Evolutionary conservation across 306 rosid species (phyloP).

Genomic region (cucumber (Cucumis sativus)): Cucumber_9930_V3 NC_026657.2:3756501-3757000

Average conservation of each 20-base stretch:
- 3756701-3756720: conserved; percentile 33
- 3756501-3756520: conserved; percentile 68
- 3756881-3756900: neutral
- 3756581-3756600: conserved; percentile 65
- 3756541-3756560: conserved; percentile 47
- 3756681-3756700: conserved; percentile 77
- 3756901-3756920: neutral
- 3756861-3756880: neutral
- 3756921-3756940: neutral
- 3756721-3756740: neutral
- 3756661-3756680: conserved; percentile 59
- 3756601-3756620: conserved; percentile 55
- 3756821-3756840: neutral
- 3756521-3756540: conserved; percentile 54
- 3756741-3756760: neutral
- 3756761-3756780: neutral
- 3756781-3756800: neutral
- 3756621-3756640: conserved; percentile 49
- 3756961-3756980: conserved; percentile 56
- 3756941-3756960: conserved; percentile 52
- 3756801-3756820: neutral
- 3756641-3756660: conserved; percentile 53
- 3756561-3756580: conserved; percentile 67
- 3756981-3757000: conserved; percentile 40
- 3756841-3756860: neutral